Conservation (phyloP, 805 yeast species). For the Saccharomycopsis amapae region DNA sequence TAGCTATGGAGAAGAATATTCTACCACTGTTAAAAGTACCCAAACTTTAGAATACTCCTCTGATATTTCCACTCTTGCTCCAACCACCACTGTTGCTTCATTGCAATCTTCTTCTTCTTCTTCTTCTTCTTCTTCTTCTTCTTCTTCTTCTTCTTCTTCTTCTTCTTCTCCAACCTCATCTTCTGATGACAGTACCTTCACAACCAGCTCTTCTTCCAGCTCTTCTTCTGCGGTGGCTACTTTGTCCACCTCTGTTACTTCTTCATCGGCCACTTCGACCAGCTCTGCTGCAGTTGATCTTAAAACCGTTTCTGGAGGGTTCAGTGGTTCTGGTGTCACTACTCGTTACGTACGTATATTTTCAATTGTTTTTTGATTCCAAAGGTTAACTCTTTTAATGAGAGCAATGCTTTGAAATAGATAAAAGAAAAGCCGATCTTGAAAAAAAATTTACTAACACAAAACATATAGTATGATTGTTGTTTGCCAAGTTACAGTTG, state of each 20-base stretch:
- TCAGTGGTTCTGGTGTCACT: slow-evolving; percentile 12
- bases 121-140: not conserved
- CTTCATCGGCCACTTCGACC: not conserved
- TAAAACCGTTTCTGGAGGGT: slow-evolving; percentile 7
- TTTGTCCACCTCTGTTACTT: not conserved
- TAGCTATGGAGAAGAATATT: no score
- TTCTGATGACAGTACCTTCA: not conserved
- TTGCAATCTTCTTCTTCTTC: not conserved
- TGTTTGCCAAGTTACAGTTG: slow-evolving; percentile 17
- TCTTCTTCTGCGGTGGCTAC: not conserved
- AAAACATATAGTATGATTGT: no score
- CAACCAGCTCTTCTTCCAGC: not conserved
- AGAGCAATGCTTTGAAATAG: no score
- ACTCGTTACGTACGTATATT: no score
- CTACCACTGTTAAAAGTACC: no score
- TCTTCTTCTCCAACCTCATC: not conserved
- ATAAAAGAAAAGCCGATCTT: no score
- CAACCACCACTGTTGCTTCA: not conserved
- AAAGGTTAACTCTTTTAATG: no score
- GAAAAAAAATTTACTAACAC: no score
- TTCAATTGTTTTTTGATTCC: no score
- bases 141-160: not conserved
- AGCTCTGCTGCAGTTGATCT: not conserved
- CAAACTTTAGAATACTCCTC: no score
- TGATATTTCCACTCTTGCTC: no score